These are phyloP conservation scores for Crithidia brevicula DNA, from an alignment of 208 protist genomes.

Conservation along the genomic window DNA sequence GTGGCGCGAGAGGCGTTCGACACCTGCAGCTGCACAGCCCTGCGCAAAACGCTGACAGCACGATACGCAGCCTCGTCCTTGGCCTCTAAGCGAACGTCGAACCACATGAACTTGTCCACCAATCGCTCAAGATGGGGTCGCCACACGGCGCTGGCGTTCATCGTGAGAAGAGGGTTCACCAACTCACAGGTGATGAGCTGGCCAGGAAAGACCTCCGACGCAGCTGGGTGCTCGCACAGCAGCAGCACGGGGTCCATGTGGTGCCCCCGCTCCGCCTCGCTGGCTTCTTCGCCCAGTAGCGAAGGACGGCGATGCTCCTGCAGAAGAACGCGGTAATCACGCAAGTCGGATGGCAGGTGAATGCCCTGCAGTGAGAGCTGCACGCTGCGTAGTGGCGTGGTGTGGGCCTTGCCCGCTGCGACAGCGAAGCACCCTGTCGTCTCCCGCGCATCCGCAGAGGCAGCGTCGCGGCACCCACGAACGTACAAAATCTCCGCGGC, in stretches of 20 bases:
- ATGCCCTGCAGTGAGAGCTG: slow-evolving; percentile 55
- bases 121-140: slow-evolving; percentile 22
- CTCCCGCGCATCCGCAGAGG: slow-evolving; percentile 26
- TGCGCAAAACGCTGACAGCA: slow-evolving; percentile 38
- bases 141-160: slow-evolving; percentile 12
- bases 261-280: slow-evolving; percentile 9
- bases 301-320: slow-evolving; percentile 29
- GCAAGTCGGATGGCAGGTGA: slow-evolving; percentile 43
- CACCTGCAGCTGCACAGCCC: slow-evolving; percentile 59
- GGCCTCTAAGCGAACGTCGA: slow-evolving; percentile 31
- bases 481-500: slow-evolving; percentile 53
- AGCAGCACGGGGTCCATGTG: slow-evolving; percentile 8
- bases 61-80: slow-evolving; percentile 13
- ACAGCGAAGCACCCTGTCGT: slow-evolving; percentile 62
- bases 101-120: slow-evolving; percentile 14
- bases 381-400: slow-evolving; percentile 3
- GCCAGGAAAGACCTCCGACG: slow-evolving; percentile 58
- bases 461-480: slow-evolving; percentile 52
- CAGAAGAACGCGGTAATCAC: slow-evolving; percentile 27
- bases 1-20: not conserved
- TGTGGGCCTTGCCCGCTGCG: not conserved
- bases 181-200: slow-evolving; percentile 72
- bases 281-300: slow-evolving; percentile 12
- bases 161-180: slow-evolving; percentile 40
- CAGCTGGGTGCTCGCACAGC: slow-evolving; percentile 34